These are phyloP conservation scores for Pharnaceum exiguum DNA, from an alignment of 148 eudicot genomes.

Conservation along the genomic window DNA sequence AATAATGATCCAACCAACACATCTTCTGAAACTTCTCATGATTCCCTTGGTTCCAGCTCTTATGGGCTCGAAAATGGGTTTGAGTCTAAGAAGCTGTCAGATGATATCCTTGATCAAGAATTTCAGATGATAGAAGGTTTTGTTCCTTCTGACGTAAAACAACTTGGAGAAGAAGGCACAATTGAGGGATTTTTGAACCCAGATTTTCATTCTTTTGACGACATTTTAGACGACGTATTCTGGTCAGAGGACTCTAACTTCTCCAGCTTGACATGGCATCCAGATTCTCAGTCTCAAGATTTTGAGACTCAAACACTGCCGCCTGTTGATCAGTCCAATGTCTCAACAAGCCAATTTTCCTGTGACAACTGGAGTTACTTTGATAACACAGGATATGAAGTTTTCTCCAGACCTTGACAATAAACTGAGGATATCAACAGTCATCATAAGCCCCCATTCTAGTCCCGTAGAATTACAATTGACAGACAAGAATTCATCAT, in stretches of 20 bases:
- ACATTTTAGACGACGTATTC: conserved; percentile 38
- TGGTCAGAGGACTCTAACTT: conserved; percentile 39
- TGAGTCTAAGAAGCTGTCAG: conserved; percentile 18
- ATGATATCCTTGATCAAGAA: conserved; percentile 26
- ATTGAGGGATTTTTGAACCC: conserved; percentile 29
- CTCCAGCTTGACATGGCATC: conserved; percentile 42
- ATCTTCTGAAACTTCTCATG: conserved; percentile 35
- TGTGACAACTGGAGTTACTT: conserved; percentile 52
- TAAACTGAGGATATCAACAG: conserved; percentile 5
- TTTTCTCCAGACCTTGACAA: conserved; percentile 32
- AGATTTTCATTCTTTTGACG: conserved; percentile 31
- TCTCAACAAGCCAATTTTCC: conserved; percentile 21
- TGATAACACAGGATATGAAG: conserved; percentile 43
- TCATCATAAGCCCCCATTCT: conserved; percentile 1
- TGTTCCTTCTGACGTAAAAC: conserved; percentile 8
- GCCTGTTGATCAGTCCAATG: conserved; percentile 26
- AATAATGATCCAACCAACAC: conserved; percentile 17
- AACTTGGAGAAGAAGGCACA: conserved; percentile 21
- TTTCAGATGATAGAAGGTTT: conserved; percentile 15
- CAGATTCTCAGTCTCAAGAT: conserved; percentile 37
- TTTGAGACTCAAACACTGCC: conserved; percentile 35
- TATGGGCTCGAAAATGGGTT: conserved; percentile 21
- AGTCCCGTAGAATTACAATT: not conserved
- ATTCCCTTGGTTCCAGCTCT: conserved; percentile 23
- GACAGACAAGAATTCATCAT: not conserved